Evolutionary conservation across 192 early-diverging fungal genomes (phyloP).

Genomic region (Podila verticillata): DNA sequence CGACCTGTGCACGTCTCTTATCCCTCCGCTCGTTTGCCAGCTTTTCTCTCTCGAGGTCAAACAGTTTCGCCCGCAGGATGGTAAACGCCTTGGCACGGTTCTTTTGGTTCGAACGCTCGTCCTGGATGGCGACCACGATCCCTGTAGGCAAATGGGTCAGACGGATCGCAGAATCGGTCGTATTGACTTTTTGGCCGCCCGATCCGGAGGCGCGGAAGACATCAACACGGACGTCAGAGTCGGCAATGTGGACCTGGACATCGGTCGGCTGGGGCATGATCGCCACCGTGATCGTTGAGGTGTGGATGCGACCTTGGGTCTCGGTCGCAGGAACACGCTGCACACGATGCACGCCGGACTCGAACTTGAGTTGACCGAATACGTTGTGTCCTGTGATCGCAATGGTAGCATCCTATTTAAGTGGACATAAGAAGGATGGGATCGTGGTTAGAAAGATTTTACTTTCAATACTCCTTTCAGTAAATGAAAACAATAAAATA

Average conservation of each 20-base stretch:
- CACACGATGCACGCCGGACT: conserved; percentile 86
- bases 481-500: no score
- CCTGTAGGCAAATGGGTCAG: conserved; percentile 95
- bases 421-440: neutral
- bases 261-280: conserved; percentile 80
- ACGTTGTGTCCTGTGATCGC: conserved; percentile 75
- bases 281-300: conserved; percentile 81
- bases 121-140: conserved; percentile 86
- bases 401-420: conserved; percentile 65
- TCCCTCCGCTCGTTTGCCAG: conserved; percentile 65
- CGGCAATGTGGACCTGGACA: conserved; percentile 72
- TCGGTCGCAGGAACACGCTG: conserved; percentile 86
- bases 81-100: conserved; percentile 91
- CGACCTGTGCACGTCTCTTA: conserved; percentile 70
- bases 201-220: conserved; percentile 79
- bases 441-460: neutral
- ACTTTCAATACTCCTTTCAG: no score
- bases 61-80: conserved; percentile 82
- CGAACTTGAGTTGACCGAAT: conserved; percentile 80
- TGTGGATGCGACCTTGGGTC: conserved; percentile 79
- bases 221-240: conserved; percentile 75
- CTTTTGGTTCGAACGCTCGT: conserved; percentile 93
- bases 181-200: conserved; percentile 97
- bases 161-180: conserved; percentile 93
- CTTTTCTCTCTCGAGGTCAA: conserved; percentile 72